A percentile compares a stretch with the other conserved stretches of the same genome.
Evolutionary conservation across 2,329 filamentous ascomycete species (phyloP).

Genomic region (Monosporascus sp.): DNA sequence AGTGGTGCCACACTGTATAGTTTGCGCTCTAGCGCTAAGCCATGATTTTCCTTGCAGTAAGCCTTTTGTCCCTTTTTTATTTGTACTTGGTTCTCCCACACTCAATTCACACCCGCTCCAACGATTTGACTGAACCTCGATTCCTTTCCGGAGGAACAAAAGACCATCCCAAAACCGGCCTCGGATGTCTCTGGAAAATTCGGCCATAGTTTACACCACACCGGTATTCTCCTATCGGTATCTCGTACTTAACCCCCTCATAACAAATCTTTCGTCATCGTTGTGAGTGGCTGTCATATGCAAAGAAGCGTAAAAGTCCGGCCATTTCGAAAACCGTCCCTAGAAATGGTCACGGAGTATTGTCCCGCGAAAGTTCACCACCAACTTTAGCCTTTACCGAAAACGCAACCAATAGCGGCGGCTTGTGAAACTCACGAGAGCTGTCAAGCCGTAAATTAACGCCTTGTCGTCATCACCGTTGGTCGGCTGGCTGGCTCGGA

Average conservation of each 20-base stretch:
- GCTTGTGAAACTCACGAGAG: background rate
- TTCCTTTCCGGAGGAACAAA: background rate
- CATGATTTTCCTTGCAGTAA: background rate
- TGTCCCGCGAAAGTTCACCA: background rate
- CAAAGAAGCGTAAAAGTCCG: background rate
- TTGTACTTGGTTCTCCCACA: background rate
- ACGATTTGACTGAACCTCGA: background rate
- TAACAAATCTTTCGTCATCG: background rate
- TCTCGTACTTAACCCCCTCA: background rate
- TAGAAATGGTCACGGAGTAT: background rate
- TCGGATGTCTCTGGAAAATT: background rate
- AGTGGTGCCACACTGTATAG: background rate
- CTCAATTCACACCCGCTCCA: background rate
- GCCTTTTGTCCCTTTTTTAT: background rate
- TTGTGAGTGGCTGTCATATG: background rate
- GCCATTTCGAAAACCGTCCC: background rate
- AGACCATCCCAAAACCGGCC: background rate
- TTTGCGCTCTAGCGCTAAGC: background rate
- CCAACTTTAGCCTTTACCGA: background rate
- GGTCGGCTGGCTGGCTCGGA: slow-evolving; percentile 37
- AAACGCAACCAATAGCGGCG: background rate
- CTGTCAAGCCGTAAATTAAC: background rate
- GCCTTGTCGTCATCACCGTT: slow-evolving; percentile 5
- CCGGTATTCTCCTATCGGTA: background rate
- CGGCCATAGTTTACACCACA: background rate